Percentiles rank a stretch among this genome's conserved stretches.
These are phyloP conservation scores for Candida sonorensis DNA, from an alignment of 805 yeast genomes.

Conservation along the genomic window DNA sequence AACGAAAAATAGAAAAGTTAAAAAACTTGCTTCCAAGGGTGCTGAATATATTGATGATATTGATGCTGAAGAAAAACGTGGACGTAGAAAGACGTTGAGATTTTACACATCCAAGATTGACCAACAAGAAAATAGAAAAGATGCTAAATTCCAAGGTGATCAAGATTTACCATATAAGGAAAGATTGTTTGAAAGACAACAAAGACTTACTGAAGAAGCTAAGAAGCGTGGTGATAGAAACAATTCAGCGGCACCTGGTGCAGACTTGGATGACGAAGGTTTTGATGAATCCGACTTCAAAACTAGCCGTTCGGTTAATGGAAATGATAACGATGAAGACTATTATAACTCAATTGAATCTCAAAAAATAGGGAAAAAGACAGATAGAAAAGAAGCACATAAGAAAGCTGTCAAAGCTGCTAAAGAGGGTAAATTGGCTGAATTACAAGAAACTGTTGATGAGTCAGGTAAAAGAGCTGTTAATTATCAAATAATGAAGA, in stretches of 20 bases:
- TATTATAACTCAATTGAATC: conserved; percentile 53
- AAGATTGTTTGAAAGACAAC: conserved; percentile 84
- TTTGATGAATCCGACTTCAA: conserved; percentile 35
- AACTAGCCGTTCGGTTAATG: conserved; percentile 20
- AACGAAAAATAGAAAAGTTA: conserved; percentile 45
- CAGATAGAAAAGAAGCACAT: conserved; percentile 57
- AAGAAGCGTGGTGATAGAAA: conserved; percentile 67
- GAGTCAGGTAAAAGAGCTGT: conserved; percentile 90
- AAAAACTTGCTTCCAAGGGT: conserved; percentile 26
- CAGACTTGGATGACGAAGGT: conserved; percentile 48
- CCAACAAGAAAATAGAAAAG: conserved; percentile 62
- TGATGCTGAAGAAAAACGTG: conserved; percentile 79
- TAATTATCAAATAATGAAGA: conserved; percentile 90
- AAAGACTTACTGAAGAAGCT: conserved; percentile 81
- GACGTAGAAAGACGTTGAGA: conserved; percentile 74
- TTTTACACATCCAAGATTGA: conserved; percentile 97
- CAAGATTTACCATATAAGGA: conserved; percentile 88
- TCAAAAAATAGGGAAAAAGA: conserved; percentile 41
- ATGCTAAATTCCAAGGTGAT: conserved; percentile 68
- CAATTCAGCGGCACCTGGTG: conserved; percentile 38
- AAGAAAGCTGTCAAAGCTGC: conserved; percentile 69
- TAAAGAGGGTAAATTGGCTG: conserved; percentile 75
- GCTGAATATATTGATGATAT: conserved; percentile 72
- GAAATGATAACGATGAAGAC: conserved; percentile 38
- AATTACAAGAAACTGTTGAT: conserved; percentile 58